Evolutionary conservation across 176 grass and related monocot genomes (phyloP), one percentile per base, ranked within the genome.

Genomic region (Bolboschoenus planiculmis): DNA sequence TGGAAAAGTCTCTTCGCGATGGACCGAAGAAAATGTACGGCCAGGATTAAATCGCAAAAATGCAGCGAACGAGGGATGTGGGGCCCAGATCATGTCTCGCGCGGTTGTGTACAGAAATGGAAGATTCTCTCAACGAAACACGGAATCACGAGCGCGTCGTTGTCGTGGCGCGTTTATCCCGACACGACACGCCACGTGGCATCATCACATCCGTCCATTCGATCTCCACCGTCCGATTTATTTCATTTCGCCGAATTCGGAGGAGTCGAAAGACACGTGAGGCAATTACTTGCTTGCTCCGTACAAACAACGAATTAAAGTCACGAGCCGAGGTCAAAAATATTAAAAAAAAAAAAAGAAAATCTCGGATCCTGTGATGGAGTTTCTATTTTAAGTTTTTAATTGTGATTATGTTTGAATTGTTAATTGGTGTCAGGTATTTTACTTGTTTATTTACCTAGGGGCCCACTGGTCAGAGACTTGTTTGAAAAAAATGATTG

Each of bases 91-190:
- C 72, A 74, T 47, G 68, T 74, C 21, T 73, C 29, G 40, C 21
- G 37, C 67, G 68, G 39, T 50, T 51, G 71, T 30, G 44, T 29
- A 18, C 11, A 7, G 23, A 75, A 47, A 47, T 46, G 30, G 43
- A 50, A 14, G 42, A 47, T 75, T 48, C 71, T 75, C 70, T 65
- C 71, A 75, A 50, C 44, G 51, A 76, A 48, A 76, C 72, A 51
- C 72, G 44, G 42, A 51, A 2, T 50, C 42, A 50, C 40, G 71
- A 74, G 68, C 68, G 68, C 37, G 40, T 46, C 10, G 1, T 74
- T 74, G 40, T 44, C 68, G 15, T 15, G n/a, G 34, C 34, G 30
- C 18, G 34, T 67, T 67, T 39, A 7, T 37, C 34, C n/a, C n/a
- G n/a, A n/a, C 16, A 16, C n/a, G 18, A 68, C 4, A 47, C 37